These are phyloP conservation scores for Penicillium herquei DNA, from an alignment of 495 filamentous ascomycete species.

Conservation along the genomic window DNA sequence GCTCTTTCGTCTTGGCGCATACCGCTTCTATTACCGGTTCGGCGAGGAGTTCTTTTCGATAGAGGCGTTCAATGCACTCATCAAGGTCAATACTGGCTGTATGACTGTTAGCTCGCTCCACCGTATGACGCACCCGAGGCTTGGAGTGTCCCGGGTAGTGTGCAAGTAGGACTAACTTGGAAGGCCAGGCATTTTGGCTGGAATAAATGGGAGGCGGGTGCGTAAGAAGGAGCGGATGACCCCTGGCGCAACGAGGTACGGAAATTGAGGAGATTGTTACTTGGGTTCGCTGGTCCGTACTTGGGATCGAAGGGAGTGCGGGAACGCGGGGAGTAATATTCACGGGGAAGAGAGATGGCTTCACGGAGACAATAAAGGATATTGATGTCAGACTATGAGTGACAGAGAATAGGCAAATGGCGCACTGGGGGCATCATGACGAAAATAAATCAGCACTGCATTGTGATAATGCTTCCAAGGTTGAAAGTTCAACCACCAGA, in stretches of 20 bases:
- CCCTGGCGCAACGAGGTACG: background rate
- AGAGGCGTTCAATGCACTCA: slow-evolving; percentile 93
- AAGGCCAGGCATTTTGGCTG: slow-evolving; percentile 74
- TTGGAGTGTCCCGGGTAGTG: background rate
- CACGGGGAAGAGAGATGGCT: slow-evolving; percentile 7
- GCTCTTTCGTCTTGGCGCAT: slow-evolving; percentile 97
- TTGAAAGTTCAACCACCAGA: background rate
- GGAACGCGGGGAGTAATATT: slow-evolving; percentile 1
- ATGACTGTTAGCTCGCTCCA: slow-evolving; percentile 5
- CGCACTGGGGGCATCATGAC: slow-evolving; percentile 17
- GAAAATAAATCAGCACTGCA: slow-evolving; percentile 11
- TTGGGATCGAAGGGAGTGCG: background rate
- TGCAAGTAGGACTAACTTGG: slow-evolving; percentile 60
- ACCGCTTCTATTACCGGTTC: slow-evolving; percentile 99
- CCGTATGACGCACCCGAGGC: background rate
- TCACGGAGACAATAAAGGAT: slow-evolving; percentile 1
- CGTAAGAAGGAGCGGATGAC: slow-evolving; percentile 1
- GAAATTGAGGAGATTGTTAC: background rate
- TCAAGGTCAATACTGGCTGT: slow-evolving; percentile 95
- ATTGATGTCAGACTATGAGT: slow-evolving; percentile 9
- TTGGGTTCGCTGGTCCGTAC: background rate
- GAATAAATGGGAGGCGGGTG: background rate
- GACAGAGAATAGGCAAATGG: slow-evolving; percentile 1
- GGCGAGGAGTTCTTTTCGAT: slow-evolving; percentile 92
- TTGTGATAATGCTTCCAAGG: slow-evolving; percentile 5